Base-by-base conservation (phyloP, 2,329 filamentous ascomycete species). In the Sporothrix dimorphospora region DNA sequence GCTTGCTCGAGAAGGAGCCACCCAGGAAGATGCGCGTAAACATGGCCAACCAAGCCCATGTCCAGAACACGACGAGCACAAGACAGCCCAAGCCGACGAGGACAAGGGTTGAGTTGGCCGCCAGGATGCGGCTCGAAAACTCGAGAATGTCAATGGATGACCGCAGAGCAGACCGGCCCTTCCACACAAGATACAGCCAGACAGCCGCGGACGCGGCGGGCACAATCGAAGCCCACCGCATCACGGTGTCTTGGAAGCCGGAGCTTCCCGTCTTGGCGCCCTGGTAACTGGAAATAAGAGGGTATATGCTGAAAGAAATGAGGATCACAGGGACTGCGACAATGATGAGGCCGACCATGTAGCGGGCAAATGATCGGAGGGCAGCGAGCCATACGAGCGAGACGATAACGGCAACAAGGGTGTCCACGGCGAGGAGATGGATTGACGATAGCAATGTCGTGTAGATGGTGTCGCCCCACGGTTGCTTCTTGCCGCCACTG, bases 31-130 rank as follows among this genome's bases (percentile, higher is more conserved):
- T 91, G 59, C 94, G 89, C 8, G 94, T 95, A 81, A 99, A 98
- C 94, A 99, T 98, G 77, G 90, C 90, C 76, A 98, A 89, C 96
- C 96, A 99, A 7, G 92, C 81, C 96, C 96, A 99, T 0, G 94
- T 98, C 92, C 94, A 98, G 16, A 89, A 83, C 11, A 98, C 92
- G 57, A 97, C 91, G 34, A 90, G 84, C 7, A 84, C 87, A 16
- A 98, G 86, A 27, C 91, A 92, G 12, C 86, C 89, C 77, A 98
- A 91, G 2, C 96, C 96, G n/a, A 98, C 88, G 1, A 92, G 80
- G 45, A 98, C 86, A 24, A 99, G 86, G 1, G 92, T 93, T 11
- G 94, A 90, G 78, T 97, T 97, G 47, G 94, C 92, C 7, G 91
- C 89, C 19, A 99, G 85, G 73, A 99, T 97, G 71, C 91, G 91